These are phyloP conservation scores for Hyphodiscus hymeniophilus DNA, from an alignment of 495 filamentous ascomycete species.

Conservation along the genomic window DNA sequence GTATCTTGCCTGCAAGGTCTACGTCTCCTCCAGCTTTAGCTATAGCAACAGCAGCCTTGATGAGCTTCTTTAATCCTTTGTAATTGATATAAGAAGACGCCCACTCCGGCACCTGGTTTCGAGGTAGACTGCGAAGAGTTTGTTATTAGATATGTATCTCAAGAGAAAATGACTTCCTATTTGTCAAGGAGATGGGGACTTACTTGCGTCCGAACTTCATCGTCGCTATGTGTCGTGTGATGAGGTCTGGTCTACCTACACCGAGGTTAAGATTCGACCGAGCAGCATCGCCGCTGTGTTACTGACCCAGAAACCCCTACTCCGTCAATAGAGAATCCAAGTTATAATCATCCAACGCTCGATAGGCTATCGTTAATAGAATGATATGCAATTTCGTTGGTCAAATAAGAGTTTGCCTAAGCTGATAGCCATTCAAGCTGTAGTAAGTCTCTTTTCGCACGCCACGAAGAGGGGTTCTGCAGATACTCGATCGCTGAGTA, in stretches of 20 bases:
- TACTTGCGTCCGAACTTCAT: slow-evolving; percentile 68
- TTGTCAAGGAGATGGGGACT: background rate
- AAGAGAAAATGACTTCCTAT: slow-evolving; percentile 24
- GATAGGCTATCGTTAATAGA: slow-evolving; percentile 5
- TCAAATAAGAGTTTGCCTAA: slow-evolving; percentile 12
- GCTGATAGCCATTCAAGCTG: slow-evolving; percentile 18
- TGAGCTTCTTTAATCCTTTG: slow-evolving; percentile 89
- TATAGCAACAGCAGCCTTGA: slow-evolving; percentile 60
- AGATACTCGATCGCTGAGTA: background rate
- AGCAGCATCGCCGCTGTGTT: background rate
- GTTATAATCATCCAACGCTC: background rate
- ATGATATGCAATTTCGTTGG: slow-evolving; percentile 13
- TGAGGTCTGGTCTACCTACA: background rate
- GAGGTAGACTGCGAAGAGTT: slow-evolving; percentile 54
- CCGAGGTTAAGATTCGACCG: background rate
- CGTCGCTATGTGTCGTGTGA: background rate
- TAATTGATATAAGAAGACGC: slow-evolving; percentile 89
- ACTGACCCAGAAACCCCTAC: background rate
- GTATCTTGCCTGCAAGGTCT: slow-evolving; percentile 58
- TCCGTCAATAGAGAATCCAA: background rate
- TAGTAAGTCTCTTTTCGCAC: background rate
- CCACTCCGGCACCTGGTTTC: slow-evolving; percentile 97
- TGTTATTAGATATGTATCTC: slow-evolving; percentile 14
- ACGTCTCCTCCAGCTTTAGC: slow-evolving; percentile 59
- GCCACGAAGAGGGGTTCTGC: background rate